Conservation (phyloP, 306 rosid species). For the Hippophae tibetana region DNA sequence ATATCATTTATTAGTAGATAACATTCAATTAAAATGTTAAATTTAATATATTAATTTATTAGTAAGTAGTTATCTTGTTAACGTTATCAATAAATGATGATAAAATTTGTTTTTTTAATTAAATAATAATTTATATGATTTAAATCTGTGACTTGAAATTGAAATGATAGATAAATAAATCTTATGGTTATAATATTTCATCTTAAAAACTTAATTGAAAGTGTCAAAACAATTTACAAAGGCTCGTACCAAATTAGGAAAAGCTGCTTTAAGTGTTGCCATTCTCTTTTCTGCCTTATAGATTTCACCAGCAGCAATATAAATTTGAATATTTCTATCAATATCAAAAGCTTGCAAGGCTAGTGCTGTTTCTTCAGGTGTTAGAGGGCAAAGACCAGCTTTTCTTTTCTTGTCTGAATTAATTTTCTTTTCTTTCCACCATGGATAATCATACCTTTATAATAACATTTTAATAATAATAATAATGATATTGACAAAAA, state of each 20-base stretch:
- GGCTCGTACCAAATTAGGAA: conserved; percentile 46
- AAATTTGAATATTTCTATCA: conserved; percentile 42
- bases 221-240: background rate
- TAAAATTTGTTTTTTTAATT: no score
- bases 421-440: conserved; percentile 82
- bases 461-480: background rate
- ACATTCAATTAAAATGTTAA: no score
- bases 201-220: no score
- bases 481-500: no score
- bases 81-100: no score
- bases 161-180: no score
- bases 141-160: no score
- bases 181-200: no score
- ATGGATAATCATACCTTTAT: conserved; percentile 50
- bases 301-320: conserved; percentile 68
- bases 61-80: no score
- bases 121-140: no score
- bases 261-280: conserved; percentile 40
- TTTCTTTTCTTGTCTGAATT: conserved; percentile 48
- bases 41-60: no score
- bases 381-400: conserved; percentile 64
- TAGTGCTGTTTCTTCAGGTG: conserved; percentile 66
- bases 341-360: conserved; percentile 43
- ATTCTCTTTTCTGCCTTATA: conserved; percentile 54
- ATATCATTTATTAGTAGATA: no score